Percentiles rank a stretch among this genome's conserved stretches.
Conservation (phyloP, 352 stramenopile genomes). For the Globisporangium camurandrum region DNA sequence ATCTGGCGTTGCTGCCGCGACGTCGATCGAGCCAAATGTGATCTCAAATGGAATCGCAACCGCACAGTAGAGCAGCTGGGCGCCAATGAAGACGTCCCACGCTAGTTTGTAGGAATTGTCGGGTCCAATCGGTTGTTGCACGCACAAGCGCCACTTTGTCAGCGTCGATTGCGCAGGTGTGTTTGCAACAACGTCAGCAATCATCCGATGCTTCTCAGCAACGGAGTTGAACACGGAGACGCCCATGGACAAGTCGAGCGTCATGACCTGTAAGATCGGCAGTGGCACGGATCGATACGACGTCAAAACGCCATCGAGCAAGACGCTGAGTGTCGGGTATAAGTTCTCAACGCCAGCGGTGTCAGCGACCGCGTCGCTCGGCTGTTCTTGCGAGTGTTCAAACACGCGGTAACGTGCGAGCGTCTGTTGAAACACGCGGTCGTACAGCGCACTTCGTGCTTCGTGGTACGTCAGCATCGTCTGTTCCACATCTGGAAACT, state of each 20-base stretch:
- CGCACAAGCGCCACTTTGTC: constrained; percentile 19
- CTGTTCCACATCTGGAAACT: constrained; percentile 65
- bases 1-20: constrained; percentile 5
- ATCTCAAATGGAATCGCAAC: constrained; percentile 58
- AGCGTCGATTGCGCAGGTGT: constrained; percentile 16
- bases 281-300: constrained; percentile 63
- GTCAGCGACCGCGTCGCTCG: constrained; percentile 46
- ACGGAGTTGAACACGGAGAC: constrained; percentile 71
- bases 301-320: constrained; percentile 48
- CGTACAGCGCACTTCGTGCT: constrained; percentile 50
- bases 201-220: constrained; percentile 65
- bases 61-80: constrained; percentile 43
- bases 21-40: constrained; percentile 35
- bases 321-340: constrained; percentile 55
- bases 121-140: constrained; percentile 34
- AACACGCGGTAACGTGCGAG: constrained; percentile 59
- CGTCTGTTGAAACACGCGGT: constrained; percentile 64
- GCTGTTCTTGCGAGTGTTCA: constrained; percentile 42
- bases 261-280: constrained; percentile 45
- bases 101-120: constrained; percentile 36
- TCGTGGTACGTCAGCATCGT: constrained; percentile 53
- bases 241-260: constrained; percentile 66
- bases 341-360: constrained; percentile 54
- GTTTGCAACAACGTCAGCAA: constrained; percentile 39
- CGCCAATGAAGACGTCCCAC: constrained; percentile 43